Evolutionary conservation across 2,329 filamentous ascomycete species (phyloP), one percentile per base, ranked within the genome.

Genomic region (Talaromyces sp.): DNA sequence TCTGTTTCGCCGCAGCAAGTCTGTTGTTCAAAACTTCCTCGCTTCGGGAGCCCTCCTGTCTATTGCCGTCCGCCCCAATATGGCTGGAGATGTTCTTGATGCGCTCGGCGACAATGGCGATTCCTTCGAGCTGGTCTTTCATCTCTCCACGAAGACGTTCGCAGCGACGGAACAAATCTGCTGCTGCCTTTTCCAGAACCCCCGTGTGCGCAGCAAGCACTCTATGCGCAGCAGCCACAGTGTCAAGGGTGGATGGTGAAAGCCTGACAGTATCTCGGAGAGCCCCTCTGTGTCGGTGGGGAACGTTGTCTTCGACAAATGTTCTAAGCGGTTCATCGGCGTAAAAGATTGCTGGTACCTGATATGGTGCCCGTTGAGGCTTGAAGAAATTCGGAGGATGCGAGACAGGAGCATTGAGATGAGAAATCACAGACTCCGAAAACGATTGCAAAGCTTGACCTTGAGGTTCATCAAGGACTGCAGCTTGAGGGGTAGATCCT

Each of bases 131-230:
- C 64, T 82, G 80, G 51, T 80, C 77, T 13, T 71, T 69, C 66
- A 82, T 75, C 65, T 82, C 80, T 14, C 76, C 74, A 60, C 74
- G 73, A 50, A 82, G 64, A 19, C 78, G 70, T 58, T 82, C 78
- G 63, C 80, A 81, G n/a, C 80, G 76, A 38, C 79, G 77, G 70
- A 82, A 82, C n/a, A 82, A 70, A 64, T 81, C 80, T 2, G 80
- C 78, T 11, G 78, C 80, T 10, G 80, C 80, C 60, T 73, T 69
- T 58, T 80, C 78, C 6, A 82, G 69, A 13, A 73, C 68, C 58
- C 77, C 73, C 5, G 80, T 81, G 64, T 82, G 77, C 26, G 72
- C 67, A 32, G 77, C 77, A 21, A 82, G 66, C 4, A 79, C 75
- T 41, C 79, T 73, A 63, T 82, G 80, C 3, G 80, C 77, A 38